These are phyloP conservation scores for Hemisphaericaspora xylanilytica DNA, from an alignment of 1,139 yeast genomes.

Conservation along the genomic window DNA sequence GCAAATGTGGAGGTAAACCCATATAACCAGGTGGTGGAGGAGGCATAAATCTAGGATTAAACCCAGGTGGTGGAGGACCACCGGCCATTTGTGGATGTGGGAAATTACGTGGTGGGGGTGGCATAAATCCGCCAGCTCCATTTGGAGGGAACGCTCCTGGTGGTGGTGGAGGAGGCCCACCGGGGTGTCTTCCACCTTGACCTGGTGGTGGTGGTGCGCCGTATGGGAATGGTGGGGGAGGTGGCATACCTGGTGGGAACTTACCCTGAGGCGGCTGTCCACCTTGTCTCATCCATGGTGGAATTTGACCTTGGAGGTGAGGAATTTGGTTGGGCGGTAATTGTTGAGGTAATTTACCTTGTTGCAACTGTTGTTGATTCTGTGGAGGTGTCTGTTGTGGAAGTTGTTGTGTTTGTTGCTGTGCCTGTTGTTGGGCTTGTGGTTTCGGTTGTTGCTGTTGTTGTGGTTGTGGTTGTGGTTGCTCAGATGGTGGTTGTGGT, in stretches of 20 bases:
- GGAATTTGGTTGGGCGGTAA: slow-evolving; percentile 15
- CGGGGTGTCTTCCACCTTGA: slow-evolving; percentile 12
- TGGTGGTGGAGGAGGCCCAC: slow-evolving; percentile 22
- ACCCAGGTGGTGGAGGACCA: slow-evolving; percentile 24
- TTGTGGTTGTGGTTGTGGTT: slow-evolving; percentile 5
- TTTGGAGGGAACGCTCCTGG: slow-evolving; percentile 31
- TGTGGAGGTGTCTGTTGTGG: slow-evolving; percentile 14
- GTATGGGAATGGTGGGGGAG: slow-evolving; percentile 13
- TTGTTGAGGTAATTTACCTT: slow-evolving; percentile 7
- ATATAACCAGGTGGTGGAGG: slow-evolving; percentile 25
- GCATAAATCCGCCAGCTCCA: slow-evolving; percentile 21
- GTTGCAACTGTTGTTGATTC: slow-evolving; percentile 10
- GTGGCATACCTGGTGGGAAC: slow-evolving; percentile 15
- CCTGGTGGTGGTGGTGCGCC: slow-evolving; percentile 15
- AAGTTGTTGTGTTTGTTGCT: slow-evolving; percentile 10
- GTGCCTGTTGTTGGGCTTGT: slow-evolving; percentile 15
- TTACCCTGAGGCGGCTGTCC: slow-evolving; percentile 14
- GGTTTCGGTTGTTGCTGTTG: slow-evolving; percentile 16
- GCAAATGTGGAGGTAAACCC: slow-evolving; percentile 19
- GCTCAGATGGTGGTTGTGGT: slow-evolving; percentile 6
- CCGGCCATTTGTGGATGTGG: slow-evolving; percentile 20
- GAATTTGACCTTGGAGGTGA: slow-evolving; percentile 14
- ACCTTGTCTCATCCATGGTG: slow-evolving; percentile 29
- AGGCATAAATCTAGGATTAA: slow-evolving; percentile 21
- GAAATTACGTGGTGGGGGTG: slow-evolving; percentile 19